These are phyloP conservation scores for Xanthoceras sorbifolium DNA, from an alignment of 345 rosid genomes.

Conservation along the genomic window DNA sequence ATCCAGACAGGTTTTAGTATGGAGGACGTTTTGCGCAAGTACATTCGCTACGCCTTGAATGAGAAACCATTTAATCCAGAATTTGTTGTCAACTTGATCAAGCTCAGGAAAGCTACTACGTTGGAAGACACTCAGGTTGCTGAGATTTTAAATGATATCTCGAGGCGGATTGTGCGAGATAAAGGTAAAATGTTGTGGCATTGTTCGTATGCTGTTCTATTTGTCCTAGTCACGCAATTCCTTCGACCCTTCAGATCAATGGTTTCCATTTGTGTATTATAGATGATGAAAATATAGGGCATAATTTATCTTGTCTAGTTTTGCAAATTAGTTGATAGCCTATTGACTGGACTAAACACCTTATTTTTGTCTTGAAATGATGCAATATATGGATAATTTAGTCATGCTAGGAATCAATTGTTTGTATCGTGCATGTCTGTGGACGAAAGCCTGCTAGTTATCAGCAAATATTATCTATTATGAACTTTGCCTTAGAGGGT, in stretches of 20 bases:
- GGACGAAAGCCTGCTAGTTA: not conserved
- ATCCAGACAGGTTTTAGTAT: conserved; percentile 92
- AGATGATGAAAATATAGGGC: not conserved
- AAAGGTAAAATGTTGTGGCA: conserved; percentile 53
- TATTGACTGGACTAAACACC: not conserved
- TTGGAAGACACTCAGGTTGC: conserved; percentile 71
- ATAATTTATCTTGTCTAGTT: not conserved
- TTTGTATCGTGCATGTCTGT: not conserved
- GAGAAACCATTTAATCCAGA: conserved; percentile 90
- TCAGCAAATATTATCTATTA: not conserved
- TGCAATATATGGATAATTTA: conserved; percentile 7
- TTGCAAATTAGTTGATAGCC: not conserved
- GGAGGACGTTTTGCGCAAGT: conserved; percentile 90
- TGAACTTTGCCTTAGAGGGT: not conserved
- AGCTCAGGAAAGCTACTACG: conserved; percentile 73
- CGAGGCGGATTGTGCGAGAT: conserved; percentile 72
- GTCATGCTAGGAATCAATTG: not conserved
- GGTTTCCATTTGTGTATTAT: not conserved
- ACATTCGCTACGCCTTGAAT: conserved; percentile 80
- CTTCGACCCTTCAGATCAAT: not conserved
- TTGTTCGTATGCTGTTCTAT: not conserved
- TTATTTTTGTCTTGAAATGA: not conserved
- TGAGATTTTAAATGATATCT: conserved; percentile 79
- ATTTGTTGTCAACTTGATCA: conserved; percentile 64
- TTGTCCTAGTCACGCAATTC: not conserved